Base-by-base conservation (phyloP, 192 early-diverging fungal species). In the Obelidium mucronatum region DNA sequence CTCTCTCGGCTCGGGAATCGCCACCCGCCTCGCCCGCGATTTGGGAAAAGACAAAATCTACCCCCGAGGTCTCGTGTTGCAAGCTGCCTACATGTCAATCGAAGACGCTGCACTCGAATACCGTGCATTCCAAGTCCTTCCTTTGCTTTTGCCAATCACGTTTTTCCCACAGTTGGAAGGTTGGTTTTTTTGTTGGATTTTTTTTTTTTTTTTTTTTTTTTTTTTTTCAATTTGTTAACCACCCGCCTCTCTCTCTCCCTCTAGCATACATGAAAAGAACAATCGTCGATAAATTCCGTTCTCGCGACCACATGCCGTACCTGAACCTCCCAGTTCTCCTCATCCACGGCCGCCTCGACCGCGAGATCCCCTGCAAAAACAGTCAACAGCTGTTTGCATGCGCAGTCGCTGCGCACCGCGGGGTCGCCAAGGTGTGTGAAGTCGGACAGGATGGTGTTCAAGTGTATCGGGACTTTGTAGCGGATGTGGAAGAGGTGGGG, bases 11-110 rank as follows among this genome's bases (percentile, higher is more conserved):
- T 51, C 81, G 22, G 81, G 80, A 13, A 74, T 82, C 34, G 85
- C 85, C 8, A 72, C 80, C 1, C 67, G 62, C 31, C 66, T 82
- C 31, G 83, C 80, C 1, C 54, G 73, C 48, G 73, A 78, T 39
- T 54, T 87, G 2, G 75, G 73, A 26, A 48, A 19, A n/a, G 54
- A 62, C n/a, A 70, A 76, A 30, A 71, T 63, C 31, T 73, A 65
- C 19, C 42, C 70, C 22, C 81, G 72, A 0, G 86, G 83, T n/a
- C 65, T 87, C 54, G 34, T 88, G 24, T 63, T 87, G 19, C 73
- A 85, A 5, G 79, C 84, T 5, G 69, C 75, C 1, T 88, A 88
- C 61, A 75, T 77, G 52, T 82, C 81, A 19, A 80, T 88, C 26
- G 68, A 79, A 3, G 84, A 83, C 71, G 83, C 84, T 1, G 81